Conservation (phyloP, 805 yeast species). For the Novakomyces olei region DNA sequence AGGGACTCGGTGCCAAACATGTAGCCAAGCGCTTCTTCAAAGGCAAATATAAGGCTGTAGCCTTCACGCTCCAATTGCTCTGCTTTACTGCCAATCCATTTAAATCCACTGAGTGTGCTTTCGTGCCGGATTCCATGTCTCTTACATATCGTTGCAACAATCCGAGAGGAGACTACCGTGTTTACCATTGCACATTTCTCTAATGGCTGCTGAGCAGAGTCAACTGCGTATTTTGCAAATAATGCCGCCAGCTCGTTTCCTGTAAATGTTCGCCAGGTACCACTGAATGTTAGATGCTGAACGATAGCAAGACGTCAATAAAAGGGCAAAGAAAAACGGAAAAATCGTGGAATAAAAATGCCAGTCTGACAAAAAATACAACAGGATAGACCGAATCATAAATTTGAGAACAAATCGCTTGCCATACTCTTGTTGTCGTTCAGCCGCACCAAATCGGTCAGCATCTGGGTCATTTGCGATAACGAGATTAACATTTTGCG, state of each 20-base stretch:
- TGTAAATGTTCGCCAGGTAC: constrained; percentile 53
- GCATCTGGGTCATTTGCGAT: constrained; percentile 95
- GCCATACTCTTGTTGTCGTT: too few species aligned
- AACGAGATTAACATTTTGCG: constrained; percentile 29
- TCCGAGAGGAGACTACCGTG: constrained; percentile 83
- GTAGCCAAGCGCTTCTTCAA: constrained; percentile 89
- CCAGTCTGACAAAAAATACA: background rate
- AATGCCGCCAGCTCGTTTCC: constrained; percentile 82
- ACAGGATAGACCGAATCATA: background rate
- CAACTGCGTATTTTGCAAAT: too few species aligned
- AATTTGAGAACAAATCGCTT: constrained; percentile 1
- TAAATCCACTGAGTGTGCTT: constrained; percentile 88
- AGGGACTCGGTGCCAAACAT: constrained; percentile 56
- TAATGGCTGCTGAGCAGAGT: too few species aligned
- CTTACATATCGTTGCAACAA: constrained; percentile 47
- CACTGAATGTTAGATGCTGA: constrained; percentile 12
- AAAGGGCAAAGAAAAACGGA: too few species aligned
- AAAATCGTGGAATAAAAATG: too few species aligned
- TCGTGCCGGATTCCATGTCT: constrained; percentile 35
- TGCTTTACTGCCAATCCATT: constrained; percentile 90
- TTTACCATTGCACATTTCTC: constrained; percentile 40
- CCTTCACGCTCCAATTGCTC: constrained; percentile 46
- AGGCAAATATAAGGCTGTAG: constrained; percentile 60
- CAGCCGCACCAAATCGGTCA: constrained; percentile 74
- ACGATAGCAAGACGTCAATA: too few species aligned